These are phyloP conservation scores for Leccinum disarticulatum DNA, from an alignment of 768 basidiomycete species.

Conservation along the genomic window DNA sequence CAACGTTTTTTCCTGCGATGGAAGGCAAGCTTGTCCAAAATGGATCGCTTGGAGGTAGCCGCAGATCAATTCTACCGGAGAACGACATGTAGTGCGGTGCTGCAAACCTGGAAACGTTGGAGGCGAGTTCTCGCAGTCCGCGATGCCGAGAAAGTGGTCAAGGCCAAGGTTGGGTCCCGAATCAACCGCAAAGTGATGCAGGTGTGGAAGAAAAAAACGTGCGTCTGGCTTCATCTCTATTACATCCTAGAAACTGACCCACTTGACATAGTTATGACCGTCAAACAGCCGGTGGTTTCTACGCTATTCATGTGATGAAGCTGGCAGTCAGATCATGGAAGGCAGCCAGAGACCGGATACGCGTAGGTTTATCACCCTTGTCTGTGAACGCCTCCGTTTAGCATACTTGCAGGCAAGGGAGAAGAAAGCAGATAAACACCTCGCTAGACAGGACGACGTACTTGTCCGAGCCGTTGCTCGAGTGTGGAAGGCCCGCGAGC, in stretches of 20 bases:
- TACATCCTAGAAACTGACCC: slow-evolving; percentile 6
- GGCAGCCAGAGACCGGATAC: slow-evolving; percentile 46
- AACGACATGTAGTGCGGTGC: slow-evolving; percentile 37
- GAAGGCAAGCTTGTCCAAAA: slow-evolving; percentile 43
- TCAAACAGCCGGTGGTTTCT: slow-evolving; percentile 43
- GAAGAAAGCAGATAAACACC: slow-evolving; percentile 54
- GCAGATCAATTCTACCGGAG: slow-evolving; percentile 50
- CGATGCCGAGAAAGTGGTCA: slow-evolving; percentile 44
- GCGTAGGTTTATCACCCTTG: slow-evolving; percentile 37
- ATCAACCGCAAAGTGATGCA: slow-evolving; percentile 48
- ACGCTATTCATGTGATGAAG: slow-evolving; percentile 45
- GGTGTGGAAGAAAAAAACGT: slow-evolving; percentile 61
- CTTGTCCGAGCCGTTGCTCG: slow-evolving; percentile 57
- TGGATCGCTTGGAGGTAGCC: slow-evolving; percentile 45
- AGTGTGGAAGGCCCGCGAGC: slow-evolving; percentile 70
- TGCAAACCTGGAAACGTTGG: slow-evolving; percentile 61
- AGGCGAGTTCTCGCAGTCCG: slow-evolving; percentile 43
- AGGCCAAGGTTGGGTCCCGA: slow-evolving; percentile 45
- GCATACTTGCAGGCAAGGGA: slow-evolving; percentile 48
- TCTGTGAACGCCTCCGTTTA: slow-evolving; percentile 11
- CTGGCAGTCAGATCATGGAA: slow-evolving; percentile 56
- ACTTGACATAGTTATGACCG: slow-evolving; percentile 40
- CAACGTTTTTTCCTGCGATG: slow-evolving; percentile 50
- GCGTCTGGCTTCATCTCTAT: slow-evolving; percentile 25
- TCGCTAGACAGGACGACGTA: slow-evolving; percentile 55